A percentile compares a stretch with the other conserved stretches of the same genome.
These are phyloP conservation scores for Gracilariopsis chorda DNA, from an alignment of 23 red algal species.

Conservation along the genomic window DNA sequence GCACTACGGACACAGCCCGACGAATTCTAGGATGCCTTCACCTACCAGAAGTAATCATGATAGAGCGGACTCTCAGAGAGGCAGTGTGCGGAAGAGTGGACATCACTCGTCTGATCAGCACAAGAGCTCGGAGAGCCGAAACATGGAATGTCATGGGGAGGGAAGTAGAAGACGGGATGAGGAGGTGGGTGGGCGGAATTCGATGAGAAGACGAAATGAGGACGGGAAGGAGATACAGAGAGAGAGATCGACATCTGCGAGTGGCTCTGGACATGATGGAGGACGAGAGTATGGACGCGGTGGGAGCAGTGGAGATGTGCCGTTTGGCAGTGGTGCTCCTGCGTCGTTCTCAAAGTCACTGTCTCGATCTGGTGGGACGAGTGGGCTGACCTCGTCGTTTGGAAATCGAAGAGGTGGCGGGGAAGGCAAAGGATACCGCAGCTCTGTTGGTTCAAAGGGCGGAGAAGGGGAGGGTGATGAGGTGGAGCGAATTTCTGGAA, in stretches of 20 bases:
- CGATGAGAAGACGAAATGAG: background rate
- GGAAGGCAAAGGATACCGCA: background rate
- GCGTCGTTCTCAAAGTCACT: conserved; percentile 14
- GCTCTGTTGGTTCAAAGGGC: background rate
- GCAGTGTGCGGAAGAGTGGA: too few species aligned
- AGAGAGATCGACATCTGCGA: background rate
- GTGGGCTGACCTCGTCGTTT: background rate
- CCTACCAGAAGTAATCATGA: conserved; percentile 10
- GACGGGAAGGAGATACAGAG: background rate
- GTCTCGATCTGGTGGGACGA: background rate
- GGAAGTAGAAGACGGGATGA: background rate
- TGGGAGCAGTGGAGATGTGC: background rate
- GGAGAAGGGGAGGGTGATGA: background rate
- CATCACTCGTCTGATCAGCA: too few species aligned
- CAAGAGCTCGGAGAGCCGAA: background rate
- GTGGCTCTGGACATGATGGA: background rate
- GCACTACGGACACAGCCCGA: background rate
- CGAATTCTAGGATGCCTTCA: conserved; percentile 7
- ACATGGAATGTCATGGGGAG: background rate
- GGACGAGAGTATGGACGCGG: background rate
- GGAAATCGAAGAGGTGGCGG: background rate
- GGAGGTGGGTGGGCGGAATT: background rate
- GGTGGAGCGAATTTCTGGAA: background rate
- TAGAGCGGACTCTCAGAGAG: background rate
- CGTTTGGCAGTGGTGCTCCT: background rate